These are phyloP conservation scores for Dioscorea cayenensis DNA, from an alignment of 116 monocot genomes.

Conservation along the genomic window DNA sequence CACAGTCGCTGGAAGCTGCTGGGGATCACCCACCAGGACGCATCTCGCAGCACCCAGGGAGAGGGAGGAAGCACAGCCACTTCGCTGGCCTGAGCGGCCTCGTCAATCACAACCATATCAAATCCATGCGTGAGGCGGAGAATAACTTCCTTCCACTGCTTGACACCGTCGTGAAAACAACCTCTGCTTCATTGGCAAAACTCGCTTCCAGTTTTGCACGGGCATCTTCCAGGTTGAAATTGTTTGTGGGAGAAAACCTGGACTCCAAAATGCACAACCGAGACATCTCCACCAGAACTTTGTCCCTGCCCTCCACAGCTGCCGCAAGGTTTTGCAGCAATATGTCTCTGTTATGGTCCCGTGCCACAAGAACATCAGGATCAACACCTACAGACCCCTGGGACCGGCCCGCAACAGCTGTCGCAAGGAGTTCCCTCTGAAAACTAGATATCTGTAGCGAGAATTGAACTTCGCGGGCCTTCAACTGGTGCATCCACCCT, in stretches of 20 bases:
- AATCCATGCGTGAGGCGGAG: slow-evolving; percentile 93
- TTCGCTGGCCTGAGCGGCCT: slow-evolving; percentile 98
- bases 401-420: slow-evolving; percentile 69
- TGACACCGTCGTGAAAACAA: slow-evolving; percentile 95
- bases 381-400: slow-evolving; percentile 95
- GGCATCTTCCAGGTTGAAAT: slow-evolving; percentile 88
- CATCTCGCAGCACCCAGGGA: slow-evolving; percentile 93
- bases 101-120: slow-evolving; percentile 98
- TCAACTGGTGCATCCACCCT: slow-evolving; percentile 84
- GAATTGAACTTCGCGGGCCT: slow-evolving; percentile 59
- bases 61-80: slow-evolving; percentile 84
- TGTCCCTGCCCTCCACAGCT: slow-evolving; percentile 77
- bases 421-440: slow-evolving; percentile 67
- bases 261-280: slow-evolving; percentile 76
- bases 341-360: slow-evolving; percentile 78
- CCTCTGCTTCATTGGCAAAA: slow-evolving; percentile 97
- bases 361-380: slow-evolving; percentile 72
- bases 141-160: slow-evolving; percentile 91
- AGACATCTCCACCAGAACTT: slow-evolving; percentile 89
- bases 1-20: slow-evolving; percentile 96
- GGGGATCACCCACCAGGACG: slow-evolving; percentile 95
- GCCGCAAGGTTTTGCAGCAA: slow-evolving; percentile 77
- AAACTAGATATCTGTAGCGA: slow-evolving; percentile 60
- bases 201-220: slow-evolving; percentile 86
- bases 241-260: slow-evolving; percentile 59